phyloP scores from a whole-genome alignment of 2,329 filamentous ascomycete genomes.

The Drechslerella stenobrocha region DNA sequence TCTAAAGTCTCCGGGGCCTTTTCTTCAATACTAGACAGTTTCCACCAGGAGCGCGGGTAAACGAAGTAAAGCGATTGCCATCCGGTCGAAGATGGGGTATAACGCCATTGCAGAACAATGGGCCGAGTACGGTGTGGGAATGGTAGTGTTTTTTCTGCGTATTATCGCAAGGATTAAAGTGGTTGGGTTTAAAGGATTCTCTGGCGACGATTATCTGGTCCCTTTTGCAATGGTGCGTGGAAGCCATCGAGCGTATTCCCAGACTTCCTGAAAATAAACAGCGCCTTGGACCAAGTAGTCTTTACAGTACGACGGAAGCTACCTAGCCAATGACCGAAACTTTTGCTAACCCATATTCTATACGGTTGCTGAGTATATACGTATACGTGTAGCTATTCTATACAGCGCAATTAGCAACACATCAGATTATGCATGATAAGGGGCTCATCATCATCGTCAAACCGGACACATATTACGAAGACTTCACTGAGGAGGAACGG shows the following conservation, averaged over 20 bases:
- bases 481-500: slow-evolving; percentile 22
- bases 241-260: no score
- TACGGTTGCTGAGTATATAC: no score
- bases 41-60: neutral
- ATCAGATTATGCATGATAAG: slow-evolving; percentile 44
- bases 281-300: no score
- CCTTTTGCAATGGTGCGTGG: slow-evolving; percentile 39
- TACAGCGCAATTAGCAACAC: slow-evolving; percentile 28
- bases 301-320: no score
- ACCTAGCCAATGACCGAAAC: no score
- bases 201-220: slow-evolving; percentile 42
- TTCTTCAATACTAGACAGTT: no score
- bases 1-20: no score
- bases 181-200: slow-evolving; percentile 44
- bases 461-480: slow-evolving; percentile 29
- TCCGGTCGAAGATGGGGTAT: slow-evolving; percentile 25
- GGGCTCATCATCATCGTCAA: slow-evolving; percentile 38
- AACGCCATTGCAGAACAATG: slow-evolving; percentile 39
- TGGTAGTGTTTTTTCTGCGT: slow-evolving; percentile 27
- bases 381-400: slow-evolving; percentile 39
- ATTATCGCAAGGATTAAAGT: slow-evolving; percentile 40
- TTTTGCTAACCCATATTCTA: no score
- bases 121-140: slow-evolving; percentile 42
- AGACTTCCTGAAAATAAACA: neutral
- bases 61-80: neutral